Evolutionary conservation across 352 stramenopile genomes (phyloP).

Genomic region (Pythium aristosporum): DNA sequence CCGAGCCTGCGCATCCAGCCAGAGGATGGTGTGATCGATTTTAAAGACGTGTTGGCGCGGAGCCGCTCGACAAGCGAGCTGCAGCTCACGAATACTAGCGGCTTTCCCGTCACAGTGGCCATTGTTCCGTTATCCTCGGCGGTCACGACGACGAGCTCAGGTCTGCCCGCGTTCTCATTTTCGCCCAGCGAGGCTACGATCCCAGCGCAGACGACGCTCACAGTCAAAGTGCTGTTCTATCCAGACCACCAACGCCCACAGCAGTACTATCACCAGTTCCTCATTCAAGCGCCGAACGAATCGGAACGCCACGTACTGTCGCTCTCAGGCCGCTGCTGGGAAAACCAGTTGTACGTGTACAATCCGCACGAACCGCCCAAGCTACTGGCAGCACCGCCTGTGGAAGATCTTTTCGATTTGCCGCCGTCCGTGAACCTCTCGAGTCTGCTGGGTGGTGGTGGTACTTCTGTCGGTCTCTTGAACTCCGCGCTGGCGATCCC

Average conservation of each 20-base stretch:
- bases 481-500: constrained; percentile 23
- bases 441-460: constrained; percentile 21
- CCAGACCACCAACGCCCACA: constrained; percentile 52
- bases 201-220: constrained; percentile 45
- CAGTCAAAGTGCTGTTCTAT: constrained; percentile 65
- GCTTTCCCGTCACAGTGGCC: constrained; percentile 61
- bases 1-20: constrained; percentile 69
- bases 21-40: constrained; percentile 57
- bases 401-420: constrained; percentile 76
- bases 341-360: constrained; percentile 76
- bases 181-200: constrained; percentile 63
- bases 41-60: constrained; percentile 64
- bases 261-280: constrained; percentile 55
- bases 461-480: constrained; percentile 6
- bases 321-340: constrained; percentile 67
- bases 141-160: constrained; percentile 18
- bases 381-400: constrained; percentile 18
- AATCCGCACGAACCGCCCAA: constrained; percentile 23
- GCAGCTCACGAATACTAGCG: constrained; percentile 55
- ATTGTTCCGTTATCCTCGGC: constrained; percentile 27
- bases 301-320: constrained; percentile 58
- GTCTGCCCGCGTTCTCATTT: constrained; percentile 60
- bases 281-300: constrained; percentile 75
- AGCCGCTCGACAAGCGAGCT: constrained; percentile 48
- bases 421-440: constrained; percentile 45